A percentile compares a stretch with the other conserved stretches of the same genome.
Conservation (phyloP, 208 protist species). For the Leishmania mexicana region DNA sequence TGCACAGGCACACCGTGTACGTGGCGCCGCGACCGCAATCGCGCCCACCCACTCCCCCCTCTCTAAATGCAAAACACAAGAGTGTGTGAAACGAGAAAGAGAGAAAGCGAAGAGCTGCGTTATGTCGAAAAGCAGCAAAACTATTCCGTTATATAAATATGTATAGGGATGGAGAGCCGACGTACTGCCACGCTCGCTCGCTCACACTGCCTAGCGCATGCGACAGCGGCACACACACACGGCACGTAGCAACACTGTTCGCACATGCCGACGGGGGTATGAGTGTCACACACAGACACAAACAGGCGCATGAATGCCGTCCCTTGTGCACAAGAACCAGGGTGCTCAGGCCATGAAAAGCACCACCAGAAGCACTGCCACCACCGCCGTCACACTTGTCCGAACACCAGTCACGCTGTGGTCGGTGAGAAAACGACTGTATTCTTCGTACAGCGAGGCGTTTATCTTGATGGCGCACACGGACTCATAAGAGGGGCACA, state of each 20-base stretch:
- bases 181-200: no score
- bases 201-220: neutral
- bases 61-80: no score
- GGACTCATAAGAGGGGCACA: conserved; percentile 36
- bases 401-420: neutral
- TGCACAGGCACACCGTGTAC: neutral
- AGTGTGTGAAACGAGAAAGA: neutral
- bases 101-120: neutral
- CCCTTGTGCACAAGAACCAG: neutral
- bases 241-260: no score
- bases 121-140: neutral
- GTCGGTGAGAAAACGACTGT: neutral
- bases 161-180: no score
- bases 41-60: neutral
- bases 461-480: conserved; percentile 30
- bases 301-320: neutral
- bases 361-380: neutral
- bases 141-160: no score
- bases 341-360: neutral
- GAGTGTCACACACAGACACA: neutral
- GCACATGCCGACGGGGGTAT: neutral
- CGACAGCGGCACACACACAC: no score
- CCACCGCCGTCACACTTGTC: neutral
- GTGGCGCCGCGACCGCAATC: neutral
- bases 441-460: neutral